Conservation (phyloP, 1,139 yeast genomes). For the Pichia sp. region DNA sequence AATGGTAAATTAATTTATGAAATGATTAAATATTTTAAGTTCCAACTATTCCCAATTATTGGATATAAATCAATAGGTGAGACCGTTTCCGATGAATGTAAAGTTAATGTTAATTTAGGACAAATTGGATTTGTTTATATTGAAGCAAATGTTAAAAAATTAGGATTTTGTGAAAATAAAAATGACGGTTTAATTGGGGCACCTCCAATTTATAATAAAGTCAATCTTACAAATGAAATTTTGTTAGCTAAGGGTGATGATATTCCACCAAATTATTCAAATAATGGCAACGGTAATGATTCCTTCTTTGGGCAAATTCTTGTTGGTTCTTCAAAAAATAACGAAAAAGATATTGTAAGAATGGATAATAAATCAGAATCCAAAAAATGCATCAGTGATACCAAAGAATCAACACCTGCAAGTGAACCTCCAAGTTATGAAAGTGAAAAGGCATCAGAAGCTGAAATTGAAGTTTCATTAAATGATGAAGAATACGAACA, state of each 20-base stretch:
- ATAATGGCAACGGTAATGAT: slow-evolving; percentile 34
- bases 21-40: slow-evolving; percentile 68
- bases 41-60: slow-evolving; percentile 83
- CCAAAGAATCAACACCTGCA: slow-evolving; percentile 13
- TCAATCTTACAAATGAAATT: slow-evolving; percentile 35
- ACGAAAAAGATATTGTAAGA: neutral
- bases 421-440: slow-evolving; percentile 25
- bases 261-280: slow-evolving; percentile 63
- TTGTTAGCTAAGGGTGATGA: slow-evolving; percentile 68
- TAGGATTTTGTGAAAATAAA: slow-evolving; percentile 77
- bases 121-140: slow-evolving; percentile 90
- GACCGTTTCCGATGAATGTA: slow-evolving; percentile 53
- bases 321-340: slow-evolving; percentile 3
- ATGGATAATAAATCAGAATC: too few species aligned
- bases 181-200: slow-evolving; percentile 66
- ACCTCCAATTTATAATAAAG: slow-evolving; percentile 60
- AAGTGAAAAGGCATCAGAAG: slow-evolving; percentile 16
- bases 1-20: slow-evolving; percentile 87
- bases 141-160: slow-evolving; percentile 89
- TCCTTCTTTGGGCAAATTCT: slow-evolving; percentile 56
- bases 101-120: slow-evolving; percentile 79
- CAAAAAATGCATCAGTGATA: neutral
- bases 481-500: slow-evolving; percentile 8
- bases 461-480: neutral
- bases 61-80: slow-evolving; percentile 47